These are phyloP conservation scores for Ogataea glucozyma DNA, from an alignment of 805 yeast genomes.

Conservation along the genomic window DNA sequence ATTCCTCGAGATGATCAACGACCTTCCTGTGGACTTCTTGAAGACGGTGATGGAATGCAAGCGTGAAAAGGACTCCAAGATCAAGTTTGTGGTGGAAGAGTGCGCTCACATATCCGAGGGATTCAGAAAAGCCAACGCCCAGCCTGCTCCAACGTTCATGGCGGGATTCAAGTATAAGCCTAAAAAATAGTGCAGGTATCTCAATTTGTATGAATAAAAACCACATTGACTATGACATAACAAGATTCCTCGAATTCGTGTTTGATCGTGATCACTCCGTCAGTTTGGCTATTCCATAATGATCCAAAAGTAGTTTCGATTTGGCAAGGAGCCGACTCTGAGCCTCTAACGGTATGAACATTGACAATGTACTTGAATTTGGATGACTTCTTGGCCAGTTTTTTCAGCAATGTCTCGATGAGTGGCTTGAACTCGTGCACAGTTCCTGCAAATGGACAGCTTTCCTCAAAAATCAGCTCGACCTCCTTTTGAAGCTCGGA, in stretches of 20 bases:
- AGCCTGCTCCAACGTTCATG: slow-evolving; percentile 22
- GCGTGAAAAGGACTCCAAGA: slow-evolving; percentile 33
- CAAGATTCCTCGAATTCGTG: slow-evolving; percentile 23
- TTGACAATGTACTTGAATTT: slow-evolving; percentile 57
- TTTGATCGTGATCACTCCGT: slow-evolving; percentile 49
- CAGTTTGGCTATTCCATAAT: slow-evolving; percentile 56
- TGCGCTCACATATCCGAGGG: slow-evolving; percentile 20
- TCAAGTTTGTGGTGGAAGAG: slow-evolving; percentile 29
- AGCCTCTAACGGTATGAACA: slow-evolving; percentile 37
- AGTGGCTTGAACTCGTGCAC: slow-evolving; percentile 25
- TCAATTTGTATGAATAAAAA: slow-evolving; percentile 31
- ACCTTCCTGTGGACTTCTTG: slow-evolving; percentile 72
- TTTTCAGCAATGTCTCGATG: slow-evolving; percentile 35
- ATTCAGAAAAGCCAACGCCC: slow-evolving; percentile 10
- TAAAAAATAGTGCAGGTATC: slow-evolving; percentile 5
- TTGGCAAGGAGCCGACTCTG: slow-evolving; percentile 29
- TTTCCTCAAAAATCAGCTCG: slow-evolving; percentile 1
- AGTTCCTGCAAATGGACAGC: no score
- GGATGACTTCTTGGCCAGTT: slow-evolving; percentile 47
- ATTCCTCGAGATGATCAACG: slow-evolving; percentile 66
- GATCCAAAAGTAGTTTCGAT: slow-evolving; percentile 48
- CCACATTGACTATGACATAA: slow-evolving; percentile 32
- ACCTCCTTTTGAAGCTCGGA: slow-evolving; percentile 21
- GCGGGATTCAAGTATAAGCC: slow-evolving; percentile 17
- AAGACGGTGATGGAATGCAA: slow-evolving; percentile 59